A percentile compares a stretch with the other conserved stretches of the same genome.
Conservation (phyloP, 164 flowering plant species). For the Vitis labrusca region DNA sequence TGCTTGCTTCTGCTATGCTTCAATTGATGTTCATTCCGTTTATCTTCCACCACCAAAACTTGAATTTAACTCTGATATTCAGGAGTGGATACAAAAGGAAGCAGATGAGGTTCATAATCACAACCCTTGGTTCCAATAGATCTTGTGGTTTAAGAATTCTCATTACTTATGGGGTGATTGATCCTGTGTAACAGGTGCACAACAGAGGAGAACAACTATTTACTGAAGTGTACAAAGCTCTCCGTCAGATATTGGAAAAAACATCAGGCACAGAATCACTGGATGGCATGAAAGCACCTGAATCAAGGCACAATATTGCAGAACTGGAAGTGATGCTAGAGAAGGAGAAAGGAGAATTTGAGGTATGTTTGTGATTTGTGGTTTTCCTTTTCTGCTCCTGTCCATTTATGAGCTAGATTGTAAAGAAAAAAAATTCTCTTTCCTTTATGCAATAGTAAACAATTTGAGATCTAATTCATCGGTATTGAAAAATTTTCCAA, state of each 20-base stretch:
- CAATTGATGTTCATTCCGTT: slow-evolving; percentile 80
- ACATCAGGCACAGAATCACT: slow-evolving; percentile 16
- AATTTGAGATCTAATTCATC: too few relatives aligned
- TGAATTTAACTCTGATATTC: slow-evolving; percentile 56
- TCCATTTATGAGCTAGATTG: neutral
- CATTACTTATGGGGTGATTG: slow-evolving; percentile 4
- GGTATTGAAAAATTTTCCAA: too few relatives aligned
- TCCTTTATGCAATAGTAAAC: too few relatives aligned
- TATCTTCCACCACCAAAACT: slow-evolving; percentile 75
- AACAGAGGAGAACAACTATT: slow-evolving; percentile 50
- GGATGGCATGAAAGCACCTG: slow-evolving; percentile 30
- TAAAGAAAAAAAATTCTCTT: too few relatives aligned
- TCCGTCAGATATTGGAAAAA: neutral
- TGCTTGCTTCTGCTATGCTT: slow-evolving; percentile 90
- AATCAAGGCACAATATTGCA: slow-evolving; percentile 39
- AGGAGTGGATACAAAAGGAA: slow-evolving; percentile 76
- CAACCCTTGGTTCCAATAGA: neutral
- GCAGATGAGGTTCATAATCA: slow-evolving; percentile 50
- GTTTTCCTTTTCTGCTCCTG: neutral
- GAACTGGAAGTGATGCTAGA: slow-evolving; percentile 57
- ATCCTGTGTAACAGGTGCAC: slow-evolving; percentile 42
- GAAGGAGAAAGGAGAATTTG: slow-evolving; percentile 61
- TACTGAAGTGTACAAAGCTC: neutral
- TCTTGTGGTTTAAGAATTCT: neutral
- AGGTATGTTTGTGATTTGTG: slow-evolving; percentile 34